phyloP scores from a whole-genome alignment of 805 yeast species.

The Trichomonascus vanleenenianus region DNA sequence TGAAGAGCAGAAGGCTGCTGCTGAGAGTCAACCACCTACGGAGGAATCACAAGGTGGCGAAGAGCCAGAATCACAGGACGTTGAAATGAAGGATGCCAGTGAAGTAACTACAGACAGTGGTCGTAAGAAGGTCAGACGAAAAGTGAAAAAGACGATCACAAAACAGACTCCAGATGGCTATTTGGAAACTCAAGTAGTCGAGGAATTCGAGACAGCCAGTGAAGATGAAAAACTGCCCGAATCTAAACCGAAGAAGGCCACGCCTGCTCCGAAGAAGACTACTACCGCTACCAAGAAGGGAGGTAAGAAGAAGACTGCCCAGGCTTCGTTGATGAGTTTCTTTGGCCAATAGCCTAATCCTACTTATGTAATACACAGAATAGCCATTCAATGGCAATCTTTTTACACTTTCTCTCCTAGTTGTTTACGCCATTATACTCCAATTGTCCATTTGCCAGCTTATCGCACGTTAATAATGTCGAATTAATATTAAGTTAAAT shows the following conservation, averaged over 20 bases:
- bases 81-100: constrained; percentile 3
- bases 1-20: constrained; percentile 7
- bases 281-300: constrained; percentile 6
- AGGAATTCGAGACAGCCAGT: constrained; percentile 13
- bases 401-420: no score
- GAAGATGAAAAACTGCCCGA: constrained; percentile 9
- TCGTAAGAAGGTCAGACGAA: constrained; percentile 11
- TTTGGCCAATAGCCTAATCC: background rate
- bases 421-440: no score
- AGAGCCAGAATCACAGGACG: background rate
- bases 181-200: constrained; percentile 11
- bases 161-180: constrained; percentile 8
- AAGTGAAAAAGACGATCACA: constrained; percentile 10
- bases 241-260: background rate
- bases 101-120: background rate
- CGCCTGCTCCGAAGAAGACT: constrained; percentile 8
- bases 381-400: no score
- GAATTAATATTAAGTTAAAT: no score
- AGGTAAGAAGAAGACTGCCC: background rate
- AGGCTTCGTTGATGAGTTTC: constrained; percentile 36
- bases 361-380: no score
- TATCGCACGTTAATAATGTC: no score
- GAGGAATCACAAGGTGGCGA: no score
- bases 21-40: constrained; percentile 10
- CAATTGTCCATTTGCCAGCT: no score